phyloP scores from a whole-genome alignment of 1,284 basidiomycete species.

The Trichosporon asahii region DNA sequence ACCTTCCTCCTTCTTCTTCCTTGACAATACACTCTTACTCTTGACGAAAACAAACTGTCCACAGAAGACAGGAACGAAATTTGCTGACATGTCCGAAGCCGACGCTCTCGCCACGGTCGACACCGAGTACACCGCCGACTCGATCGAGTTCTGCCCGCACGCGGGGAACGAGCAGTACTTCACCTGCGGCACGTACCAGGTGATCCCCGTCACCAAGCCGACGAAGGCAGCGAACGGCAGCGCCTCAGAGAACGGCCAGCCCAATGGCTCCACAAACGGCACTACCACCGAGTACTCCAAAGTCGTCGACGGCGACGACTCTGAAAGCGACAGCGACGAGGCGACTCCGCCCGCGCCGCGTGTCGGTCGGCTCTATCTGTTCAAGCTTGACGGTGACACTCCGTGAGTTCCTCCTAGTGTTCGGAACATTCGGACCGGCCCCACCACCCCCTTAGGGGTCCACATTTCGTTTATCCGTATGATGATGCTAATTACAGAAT shows the following conservation, averaged over 20 bases:
- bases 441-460: neutral
- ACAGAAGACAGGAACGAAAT: neutral
- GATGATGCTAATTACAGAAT: slow-evolving; percentile 58
- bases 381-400: slow-evolving; percentile 13
- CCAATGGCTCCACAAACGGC: neutral
- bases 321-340: slow-evolving; percentile 36
- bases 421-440: neutral
- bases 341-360: slow-evolving; percentile 50
- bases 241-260: neutral
- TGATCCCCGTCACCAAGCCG: slow-evolving; percentile 51
- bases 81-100: slow-evolving; percentile 23
- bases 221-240: slow-evolving; percentile 19
- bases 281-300: neutral
- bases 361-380: slow-evolving; percentile 53
- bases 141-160: slow-evolving; percentile 81
- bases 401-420: slow-evolving; percentile 9
- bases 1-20: neutral
- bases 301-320: neutral
- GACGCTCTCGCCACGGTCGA: slow-evolving; percentile 55
- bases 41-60: neutral
- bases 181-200: slow-evolving; percentile 83
- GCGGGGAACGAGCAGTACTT: slow-evolving; percentile 62
- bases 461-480: neutral
- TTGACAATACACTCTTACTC: neutral
- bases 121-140: slow-evolving; percentile 80